phyloP scores from a whole-genome alignment of 208 protist genomes.

The Trypanosoma scelopori region DNA sequence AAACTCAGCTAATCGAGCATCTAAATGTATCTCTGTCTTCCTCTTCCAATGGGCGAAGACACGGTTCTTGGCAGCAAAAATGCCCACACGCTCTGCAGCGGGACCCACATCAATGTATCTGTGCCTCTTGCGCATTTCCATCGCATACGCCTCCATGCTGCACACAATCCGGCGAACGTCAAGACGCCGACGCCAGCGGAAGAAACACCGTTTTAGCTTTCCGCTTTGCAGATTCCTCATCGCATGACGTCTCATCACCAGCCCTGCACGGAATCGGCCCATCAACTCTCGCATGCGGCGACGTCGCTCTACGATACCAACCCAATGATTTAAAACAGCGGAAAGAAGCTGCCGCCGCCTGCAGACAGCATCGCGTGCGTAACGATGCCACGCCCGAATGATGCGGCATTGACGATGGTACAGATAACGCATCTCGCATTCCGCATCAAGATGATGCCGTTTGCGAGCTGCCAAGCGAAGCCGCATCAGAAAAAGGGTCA shows the following conservation, averaged over 20 bases:
- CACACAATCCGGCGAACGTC: constrained; percentile 8
- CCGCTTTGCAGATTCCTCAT: constrained; percentile 28
- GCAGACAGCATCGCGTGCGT: not conserved
- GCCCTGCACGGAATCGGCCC: constrained; percentile 7
- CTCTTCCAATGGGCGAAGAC: constrained; percentile 37
- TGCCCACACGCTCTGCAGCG: not conserved
- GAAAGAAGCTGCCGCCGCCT: constrained; percentile 9
- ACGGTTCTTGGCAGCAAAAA: constrained; percentile 17
- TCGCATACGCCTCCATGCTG: constrained; percentile 8
- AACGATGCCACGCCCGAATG: constrained; percentile 36
- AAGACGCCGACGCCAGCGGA: constrained; percentile 15
- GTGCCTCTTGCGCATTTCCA: constrained; percentile 26
- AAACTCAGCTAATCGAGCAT: constrained; percentile 37
- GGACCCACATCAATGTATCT: constrained; percentile 6
- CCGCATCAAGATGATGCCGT: constrained; percentile 29
- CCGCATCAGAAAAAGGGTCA: constrained; percentile 55
- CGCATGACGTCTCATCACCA: constrained; percentile 10
- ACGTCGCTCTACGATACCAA: constrained; percentile 9
- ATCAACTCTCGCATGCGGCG: not conserved
- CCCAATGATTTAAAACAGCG: constrained; percentile 31
- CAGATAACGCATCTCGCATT: constrained; percentile 49
- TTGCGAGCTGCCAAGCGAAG: constrained; percentile 45
- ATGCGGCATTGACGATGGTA: constrained; percentile 61
- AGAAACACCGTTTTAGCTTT: constrained; percentile 17
- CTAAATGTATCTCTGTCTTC: constrained; percentile 40